phyloP scores from a whole-genome alignment of 192 early-diverging fungal species.

The Oehlia diaphana region DNA sequence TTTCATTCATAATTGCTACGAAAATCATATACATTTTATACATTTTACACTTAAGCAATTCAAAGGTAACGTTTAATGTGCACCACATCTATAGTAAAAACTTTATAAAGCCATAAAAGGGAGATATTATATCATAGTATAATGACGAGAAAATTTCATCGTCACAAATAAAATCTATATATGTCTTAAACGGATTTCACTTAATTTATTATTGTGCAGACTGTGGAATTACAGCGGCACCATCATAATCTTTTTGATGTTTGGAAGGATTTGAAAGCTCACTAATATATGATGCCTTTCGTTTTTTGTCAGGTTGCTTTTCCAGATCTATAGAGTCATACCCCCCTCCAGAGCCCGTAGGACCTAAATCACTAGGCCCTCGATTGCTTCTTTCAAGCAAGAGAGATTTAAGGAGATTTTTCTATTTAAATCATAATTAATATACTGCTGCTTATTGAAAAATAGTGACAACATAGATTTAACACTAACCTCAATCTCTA shows the following conservation, averaged over 20 bases:
- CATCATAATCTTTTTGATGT: slow-evolving; percentile 29
- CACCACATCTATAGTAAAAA: no score
- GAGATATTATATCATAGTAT: background rate
- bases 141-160: background rate
- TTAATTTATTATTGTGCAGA: background rate
- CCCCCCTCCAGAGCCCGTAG: background rate
- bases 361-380: background rate
- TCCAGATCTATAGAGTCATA: background rate
- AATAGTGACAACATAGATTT: background rate
- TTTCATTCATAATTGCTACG: background rate
- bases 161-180: background rate
- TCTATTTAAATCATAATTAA: slow-evolving; percentile 20
- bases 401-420: slow-evolving; percentile 27
- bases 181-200: background rate
- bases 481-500: slow-evolving; percentile 26
- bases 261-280: background rate
- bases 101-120: background rate
- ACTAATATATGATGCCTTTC: slow-evolving; percentile 1
- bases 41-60: background rate
- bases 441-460: background rate
- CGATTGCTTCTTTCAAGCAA: slow-evolving; percentile 14
- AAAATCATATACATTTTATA: no score
- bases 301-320: slow-evolving; percentile 12
- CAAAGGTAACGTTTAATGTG: background rate
- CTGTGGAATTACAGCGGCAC: background rate